Percentiles rank a stretch among this genome's conserved stretches.
Evolutionary conservation across 1,284 basidiomycete species (phyloP).

Genomic region (Sporisorium graminicola): DNA sequence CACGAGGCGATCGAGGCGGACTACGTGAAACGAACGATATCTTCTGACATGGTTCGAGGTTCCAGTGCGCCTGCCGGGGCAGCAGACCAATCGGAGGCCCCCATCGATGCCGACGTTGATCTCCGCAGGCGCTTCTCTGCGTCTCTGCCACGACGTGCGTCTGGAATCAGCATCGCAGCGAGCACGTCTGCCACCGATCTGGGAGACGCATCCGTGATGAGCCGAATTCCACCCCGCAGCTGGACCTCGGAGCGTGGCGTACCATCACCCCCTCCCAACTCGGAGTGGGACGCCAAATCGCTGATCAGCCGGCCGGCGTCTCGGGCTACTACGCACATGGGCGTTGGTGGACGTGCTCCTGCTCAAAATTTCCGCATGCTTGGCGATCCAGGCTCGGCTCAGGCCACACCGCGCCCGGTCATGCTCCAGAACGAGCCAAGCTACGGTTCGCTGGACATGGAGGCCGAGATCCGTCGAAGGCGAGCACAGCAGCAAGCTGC

Average conservation of each 20-base stretch:
- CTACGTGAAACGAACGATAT: constrained; percentile 8
- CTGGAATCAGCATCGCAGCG: constrained; percentile 30
- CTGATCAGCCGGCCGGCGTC: constrained; percentile 39
- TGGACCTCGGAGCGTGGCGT: constrained; percentile 53
- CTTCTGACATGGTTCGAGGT: constrained; percentile 29
- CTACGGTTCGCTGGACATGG: constrained; percentile 58
- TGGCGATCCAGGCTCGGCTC: constrained; percentile 22
- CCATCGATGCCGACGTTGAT: constrained; percentile 24
- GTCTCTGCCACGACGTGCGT: constrained; percentile 26
- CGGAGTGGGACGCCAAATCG: constrained; percentile 49
- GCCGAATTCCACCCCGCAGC: constrained; percentile 54
- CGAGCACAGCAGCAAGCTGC: constrained; percentile 41
- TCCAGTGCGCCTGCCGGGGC: constrained; percentile 25
- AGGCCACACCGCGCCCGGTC: constrained; percentile 36
- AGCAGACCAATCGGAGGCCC: background rate
- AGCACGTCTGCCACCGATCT: constrained; percentile 34
- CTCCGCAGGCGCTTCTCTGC: constrained; percentile 28
- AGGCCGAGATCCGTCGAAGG: constrained; percentile 53
- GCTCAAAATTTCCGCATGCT: constrained; percentile 44
- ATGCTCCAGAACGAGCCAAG: constrained; percentile 39
- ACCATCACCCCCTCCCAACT: constrained; percentile 55
- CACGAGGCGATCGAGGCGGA: constrained; percentile 40
- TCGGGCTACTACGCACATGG: constrained; percentile 25
- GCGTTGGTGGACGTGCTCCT: constrained; percentile 20
- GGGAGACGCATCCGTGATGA: constrained; percentile 20